phyloP scores from a whole-genome alignment of 306 rosid genomes.

The Erythrophleum fordii region DNA sequence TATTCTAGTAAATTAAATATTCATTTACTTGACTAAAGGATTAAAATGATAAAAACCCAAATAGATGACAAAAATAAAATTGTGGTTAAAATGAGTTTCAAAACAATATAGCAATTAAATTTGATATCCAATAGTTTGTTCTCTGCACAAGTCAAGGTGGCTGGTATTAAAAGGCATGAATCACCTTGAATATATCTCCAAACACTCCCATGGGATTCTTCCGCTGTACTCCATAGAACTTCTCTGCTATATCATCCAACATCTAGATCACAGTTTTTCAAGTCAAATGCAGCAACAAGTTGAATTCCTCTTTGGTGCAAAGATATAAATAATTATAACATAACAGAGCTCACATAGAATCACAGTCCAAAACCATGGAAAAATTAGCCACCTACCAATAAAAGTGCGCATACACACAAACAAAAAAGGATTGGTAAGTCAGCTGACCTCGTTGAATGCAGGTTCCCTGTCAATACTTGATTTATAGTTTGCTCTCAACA shows the following conservation, averaged over 20 bases:
- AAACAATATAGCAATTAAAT: not conserved
- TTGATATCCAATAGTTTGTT: not conserved
- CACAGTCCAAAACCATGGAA: not conserved
- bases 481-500: slow-evolving; percentile 73
- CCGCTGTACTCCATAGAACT: slow-evolving; percentile 80
- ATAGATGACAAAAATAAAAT: not conserved
- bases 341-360: not conserved
- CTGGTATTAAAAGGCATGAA: not conserved
- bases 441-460: slow-evolving; percentile 77
- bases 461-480: slow-evolving; percentile 81
- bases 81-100: not conserved
- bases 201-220: slow-evolving; percentile 93
- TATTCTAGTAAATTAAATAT: not conserved
- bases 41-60: not conserved
- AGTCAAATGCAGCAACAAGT: slow-evolving; percentile 47
- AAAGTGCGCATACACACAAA: not conserved
- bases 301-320: slow-evolving; percentile 16
- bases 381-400: slow-evolving; percentile 13
- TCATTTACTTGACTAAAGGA: not conserved
- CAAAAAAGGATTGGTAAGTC: slow-evolving; percentile 1
- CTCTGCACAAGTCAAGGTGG: not conserved
- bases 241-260: slow-evolving; percentile 86
- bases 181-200: slow-evolving; percentile 92
- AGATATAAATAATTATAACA: slow-evolving; percentile 14
- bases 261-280: slow-evolving; percentile 60